A percentile compares a stretch with the other conserved stretches of the same genome.
Evolutionary conservation across 805 yeast species (phyloP).

Genomic region (Ogataea paraovalis): DNA sequence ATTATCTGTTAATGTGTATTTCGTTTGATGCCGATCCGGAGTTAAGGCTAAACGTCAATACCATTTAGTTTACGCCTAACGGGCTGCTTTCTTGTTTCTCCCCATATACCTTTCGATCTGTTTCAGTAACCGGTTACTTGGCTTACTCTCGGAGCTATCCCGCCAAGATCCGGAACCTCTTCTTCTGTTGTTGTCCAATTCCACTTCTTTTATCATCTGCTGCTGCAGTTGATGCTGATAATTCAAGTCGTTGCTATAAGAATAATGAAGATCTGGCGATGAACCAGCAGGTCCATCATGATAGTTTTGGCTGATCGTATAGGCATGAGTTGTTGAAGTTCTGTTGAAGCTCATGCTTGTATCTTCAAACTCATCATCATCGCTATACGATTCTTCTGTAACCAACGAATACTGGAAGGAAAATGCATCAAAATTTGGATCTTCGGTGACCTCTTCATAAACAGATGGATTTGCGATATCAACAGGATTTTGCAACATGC

Average conservation of each 20-base stretch:
- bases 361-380: neutral
- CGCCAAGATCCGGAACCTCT: constrained; percentile 1
- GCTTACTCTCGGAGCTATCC: constrained; percentile 1
- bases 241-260: neutral
- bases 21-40: too few relatives aligned
- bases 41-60: too few relatives aligned
- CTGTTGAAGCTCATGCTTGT: neutral
- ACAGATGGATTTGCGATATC: neutral
- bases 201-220: neutral
- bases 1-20: too few relatives aligned
- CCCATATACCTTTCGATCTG: constrained; percentile 12
- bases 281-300: neutral
- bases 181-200: constrained; percentile 1
- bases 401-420: constrained; percentile 5
- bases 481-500: neutral
- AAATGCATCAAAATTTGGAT: constrained; percentile 1
- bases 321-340: neutral
- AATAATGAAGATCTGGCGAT: constrained; percentile 1
- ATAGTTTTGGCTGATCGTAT: neutral
- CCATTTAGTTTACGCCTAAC: too few relatives aligned
- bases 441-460: neutral
- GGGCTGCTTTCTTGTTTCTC: neutral
- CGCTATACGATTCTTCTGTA: neutral
- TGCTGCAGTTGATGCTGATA: constrained; percentile 3
- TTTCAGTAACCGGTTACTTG: constrained; percentile 7